Evolutionary conservation across 2,329 filamentous ascomycete species (phyloP), one percentile per base, ranked within the genome.

Genomic region (Plenodomus tracheiphilus): DNA sequence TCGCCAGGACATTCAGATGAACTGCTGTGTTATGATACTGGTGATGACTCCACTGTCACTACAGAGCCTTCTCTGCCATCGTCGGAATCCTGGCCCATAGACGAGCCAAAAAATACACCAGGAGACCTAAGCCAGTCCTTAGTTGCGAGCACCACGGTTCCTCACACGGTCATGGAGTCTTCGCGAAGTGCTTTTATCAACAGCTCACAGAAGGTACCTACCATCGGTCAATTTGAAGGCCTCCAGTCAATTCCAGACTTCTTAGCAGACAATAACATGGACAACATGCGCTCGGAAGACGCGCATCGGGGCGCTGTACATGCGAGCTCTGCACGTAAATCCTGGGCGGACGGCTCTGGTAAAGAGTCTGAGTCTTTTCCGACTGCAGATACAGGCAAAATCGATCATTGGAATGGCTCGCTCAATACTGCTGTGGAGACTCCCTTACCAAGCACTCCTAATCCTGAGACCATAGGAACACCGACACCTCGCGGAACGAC

Each of bases 141-240:
- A 20, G 22, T 47, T 10, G 41, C 46, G 42, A 45, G 25, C 4
- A 21, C 48, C 11, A 28, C 47, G 22, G 46, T 43, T 11, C 58
- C 57, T 32, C 39, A 47, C 13, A 61, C 62, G 3, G 54, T 67
- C 7, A 43, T 56, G 10, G 68, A 74, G 25, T 65, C 72, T 21
- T 73, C 69, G 16, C 64, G 63, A 13, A 75, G 64, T 56, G 68
- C 73, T 16, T 73, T 76, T 38, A 69, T 74, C 50, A 77, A 77
- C 58, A 75, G 74, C 49, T 73, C 73, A 3, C 71, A 77, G 43
- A 69, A 70, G 18, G 58, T 73, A 9, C 71, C 71, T 5, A 74
- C 69, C 4, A 42, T 72, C 11, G 50, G 54, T 32, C 64, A 65
- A 9, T 56, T 54, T 32, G 37, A 41, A 22, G 47, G 56, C 19